These are phyloP conservation scores for Triangularia setosa DNA, from an alignment of 2,329 filamentous ascomycete genomes.

Conservation along the genomic window DNA sequence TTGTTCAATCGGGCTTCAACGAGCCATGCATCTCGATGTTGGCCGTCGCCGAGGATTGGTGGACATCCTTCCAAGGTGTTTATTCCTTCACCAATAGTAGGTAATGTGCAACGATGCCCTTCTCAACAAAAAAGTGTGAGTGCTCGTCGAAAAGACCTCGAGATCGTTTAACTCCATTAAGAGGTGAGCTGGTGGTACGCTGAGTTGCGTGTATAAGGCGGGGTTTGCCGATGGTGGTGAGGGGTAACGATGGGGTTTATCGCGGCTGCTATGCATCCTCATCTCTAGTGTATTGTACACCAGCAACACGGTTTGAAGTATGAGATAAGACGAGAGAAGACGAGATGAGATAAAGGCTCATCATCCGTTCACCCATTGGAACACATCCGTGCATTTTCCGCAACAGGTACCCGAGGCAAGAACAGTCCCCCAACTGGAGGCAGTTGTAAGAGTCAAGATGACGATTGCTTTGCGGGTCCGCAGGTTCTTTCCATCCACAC, in stretches of 20 bases:
- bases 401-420: background rate
- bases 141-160: background rate
- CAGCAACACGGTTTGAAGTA: background rate
- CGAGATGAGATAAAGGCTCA: background rate
- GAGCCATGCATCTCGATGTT: background rate
- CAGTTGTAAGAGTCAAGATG: background rate
- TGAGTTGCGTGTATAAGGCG: background rate
- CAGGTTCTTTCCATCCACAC: background rate
- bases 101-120: background rate
- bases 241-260: background rate
- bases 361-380: background rate
- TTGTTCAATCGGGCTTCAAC: background rate
- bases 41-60: background rate
- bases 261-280: background rate
- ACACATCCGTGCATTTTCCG: background rate
- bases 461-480: background rate
- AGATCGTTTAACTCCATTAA: background rate
- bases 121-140: background rate
- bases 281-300: background rate
- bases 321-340: background rate
- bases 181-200: background rate
- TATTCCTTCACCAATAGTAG: too few relatives aligned
- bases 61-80: background rate
- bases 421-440: background rate
- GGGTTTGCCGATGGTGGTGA: background rate